Percentiles rank a stretch among this genome's conserved stretches.
Conservation (phyloP, 2,329 filamentous ascomycete genomes). For the Teratosphaeriaceae sp. region DNA sequence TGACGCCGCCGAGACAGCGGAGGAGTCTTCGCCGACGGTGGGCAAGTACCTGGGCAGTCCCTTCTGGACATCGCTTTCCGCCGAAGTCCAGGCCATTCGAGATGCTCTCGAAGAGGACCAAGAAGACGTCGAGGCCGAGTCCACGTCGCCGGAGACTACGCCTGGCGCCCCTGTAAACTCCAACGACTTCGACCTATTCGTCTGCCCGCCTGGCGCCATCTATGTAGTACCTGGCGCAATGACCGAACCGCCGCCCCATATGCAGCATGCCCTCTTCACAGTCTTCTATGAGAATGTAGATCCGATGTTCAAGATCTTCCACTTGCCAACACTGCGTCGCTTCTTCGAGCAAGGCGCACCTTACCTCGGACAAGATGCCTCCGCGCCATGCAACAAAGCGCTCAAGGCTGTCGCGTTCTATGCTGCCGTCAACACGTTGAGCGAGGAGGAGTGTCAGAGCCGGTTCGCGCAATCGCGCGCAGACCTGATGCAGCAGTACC, state of each 20-base stretch:
- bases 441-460: conserved; percentile 22
- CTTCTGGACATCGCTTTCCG: conserved; percentile 27
- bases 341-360: conserved; percentile 18
- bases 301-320: conserved; percentile 24
- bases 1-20: not conserved
- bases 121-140: conserved; percentile 15
- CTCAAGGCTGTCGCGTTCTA: conserved; percentile 26
- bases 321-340: conserved; percentile 20
- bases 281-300: conserved; percentile 24
- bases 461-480: conserved; percentile 14
- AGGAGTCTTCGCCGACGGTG: conserved; percentile 10
- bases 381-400: conserved; percentile 19
- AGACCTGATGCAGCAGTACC: conserved; percentile 19
- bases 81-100: conserved; percentile 26
- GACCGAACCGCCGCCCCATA: conserved; percentile 16
- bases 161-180: conserved; percentile 7
- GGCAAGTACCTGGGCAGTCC: conserved; percentile 25
- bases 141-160: conserved; percentile 13
- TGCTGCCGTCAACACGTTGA: conserved; percentile 25
- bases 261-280: conserved; percentile 15
- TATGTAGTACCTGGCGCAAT: conserved; percentile 28
- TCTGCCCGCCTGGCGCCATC: conserved; percentile 24
- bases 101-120: conserved; percentile 27
- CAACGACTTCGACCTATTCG: conserved; percentile 24
- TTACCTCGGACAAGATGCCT: conserved; percentile 20